Evolutionary conservation across 192 early-diverging fungal species (phyloP), one percentile per base, ranked within the genome.

Genomic region (Gonapodya prolifera): DNA sequence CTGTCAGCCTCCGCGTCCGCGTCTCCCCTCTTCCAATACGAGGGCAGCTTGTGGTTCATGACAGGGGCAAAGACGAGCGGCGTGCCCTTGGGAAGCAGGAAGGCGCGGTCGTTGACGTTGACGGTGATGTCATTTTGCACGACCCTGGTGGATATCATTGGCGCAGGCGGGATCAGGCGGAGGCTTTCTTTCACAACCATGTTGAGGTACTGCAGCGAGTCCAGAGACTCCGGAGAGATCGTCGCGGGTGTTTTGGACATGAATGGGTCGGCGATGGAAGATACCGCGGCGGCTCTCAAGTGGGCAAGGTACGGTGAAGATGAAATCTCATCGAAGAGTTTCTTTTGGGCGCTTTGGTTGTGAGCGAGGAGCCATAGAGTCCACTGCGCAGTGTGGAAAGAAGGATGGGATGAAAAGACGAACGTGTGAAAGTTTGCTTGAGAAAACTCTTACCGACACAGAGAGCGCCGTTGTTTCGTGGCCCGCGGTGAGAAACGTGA

Each of bases 401-500:
- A 61, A 23, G 23, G 45, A 61, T 23, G 23, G 8, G 45, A 61
- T 16, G 23, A 8, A 16, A 61, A 61, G 45, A 61, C 8, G 8
- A 8, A 61, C 45, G 45, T 16, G 45, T 16, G 8, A 61, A 8
- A 8, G 45, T 16, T 61, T 23, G 23, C 23, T 8, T 61, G 45
- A 23, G 45, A 61, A 23, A 8, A 61, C 23, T 23, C 45, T 61
- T 23, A 61, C 45, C 45, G 80, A 81, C 2, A 85, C 74, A 0
- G 85, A 77, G 2, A 83, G 79, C 34, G 82, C 82, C 0, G 88
- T 87, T 0, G 88, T 89, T 79, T 88, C 87, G 75, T 89, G 88
- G 18, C 88, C 88, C 16, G 88, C 88, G 0, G 83, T 85, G 33
- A 89, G 77, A 75, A 89, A 88, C 0, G 86, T 89, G 78, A 89